Base-by-base conservation (phyloP, 1,284 basidiomycete species). In the Xerocomus nothofagi region DNA sequence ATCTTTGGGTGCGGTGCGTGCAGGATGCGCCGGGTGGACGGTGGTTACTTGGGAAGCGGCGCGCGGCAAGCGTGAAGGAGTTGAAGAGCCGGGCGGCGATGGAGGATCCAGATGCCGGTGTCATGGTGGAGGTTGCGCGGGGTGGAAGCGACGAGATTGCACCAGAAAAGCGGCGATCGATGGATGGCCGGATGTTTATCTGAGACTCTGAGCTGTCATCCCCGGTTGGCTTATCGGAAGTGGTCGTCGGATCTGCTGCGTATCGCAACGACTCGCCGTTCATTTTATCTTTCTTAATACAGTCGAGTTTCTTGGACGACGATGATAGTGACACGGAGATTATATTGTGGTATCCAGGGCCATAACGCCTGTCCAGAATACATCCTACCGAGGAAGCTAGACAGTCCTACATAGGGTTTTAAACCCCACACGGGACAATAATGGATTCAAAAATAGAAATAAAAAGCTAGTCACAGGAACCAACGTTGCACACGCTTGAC, bases 21-120 rank as follows among this genome's bases (percentile, higher is more conserved):
- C 64, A 71, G 53, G 76, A 78, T 50, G 76, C 77, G 3, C 77
- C 77, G 1, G 70, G 71, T 5, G 76, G 77, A 8, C 56, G 58
- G 15, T 50, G 75, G 14, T 69, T 77, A 26, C 56, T 78, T 6
- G 64, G 70, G 15, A 57, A 55, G 21, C 63, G 62, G 50, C 56
- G 63, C 0, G 69, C 70, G 12, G 29, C 29, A 30, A 51, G 62
- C 15, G 50, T 71, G 0, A 63, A 61, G 24, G 66, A 63, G 55
- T 43, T 68, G 34, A 65, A 66, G 48, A 40, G 49, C 27, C 47
- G 39, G 6, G 48, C 44, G 5, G 53, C 33, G 14, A n/a, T n/a
- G n/a, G n/a, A n/a, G n/a, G n/a, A n/a, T n/a, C n/a, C n/a, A n/a
- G n/a, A n/a, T n/a, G n/a, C n/a, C n/a, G 26, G 17, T 6, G 38